Conservation (phyloP, 306 rosid genomes). For the Cicer cuneatum region DNA sequence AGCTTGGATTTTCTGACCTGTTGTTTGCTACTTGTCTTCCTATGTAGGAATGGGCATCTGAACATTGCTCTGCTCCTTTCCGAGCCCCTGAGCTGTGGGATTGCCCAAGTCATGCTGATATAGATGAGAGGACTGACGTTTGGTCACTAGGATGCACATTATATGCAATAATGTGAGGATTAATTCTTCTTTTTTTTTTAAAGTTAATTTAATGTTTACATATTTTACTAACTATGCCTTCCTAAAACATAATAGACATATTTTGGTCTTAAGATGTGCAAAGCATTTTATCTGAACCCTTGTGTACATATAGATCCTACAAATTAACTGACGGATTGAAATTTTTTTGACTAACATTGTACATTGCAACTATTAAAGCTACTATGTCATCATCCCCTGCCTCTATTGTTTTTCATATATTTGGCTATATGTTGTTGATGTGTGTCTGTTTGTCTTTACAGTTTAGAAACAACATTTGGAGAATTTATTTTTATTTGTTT, state of each 20-base stretch:
- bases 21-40: constrained; percentile 41
- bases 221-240: constrained; percentile 19
- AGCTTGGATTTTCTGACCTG: constrained; percentile 38
- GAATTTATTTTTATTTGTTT: background rate
- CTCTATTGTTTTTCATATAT: constrained; percentile 1
- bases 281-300: constrained; percentile 32
- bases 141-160: constrained; percentile 99
- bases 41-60: constrained; percentile 97
- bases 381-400: background rate
- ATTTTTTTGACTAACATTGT: constrained; percentile 2
- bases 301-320: constrained; percentile 24
- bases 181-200: constrained; percentile 30
- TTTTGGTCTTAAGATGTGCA: constrained; percentile 7
- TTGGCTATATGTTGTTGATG: background rate
- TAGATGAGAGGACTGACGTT: constrained; percentile 95
- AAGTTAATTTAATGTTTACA: constrained; percentile 21
- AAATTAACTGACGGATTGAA: constrained; percentile 11
- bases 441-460: background rate
- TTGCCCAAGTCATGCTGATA: constrained; percentile 84
- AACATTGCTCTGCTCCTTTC: constrained; percentile 95
- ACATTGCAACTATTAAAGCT: constrained; percentile 13
- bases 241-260: constrained; percentile 3
- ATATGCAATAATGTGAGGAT: constrained; percentile 91
- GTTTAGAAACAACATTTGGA: background rate
- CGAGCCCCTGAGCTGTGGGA: constrained; percentile 99